Conservation (phyloP, 2,329 filamentous ascomycete genomes). For the Dichotomopilus funicola region DNA sequence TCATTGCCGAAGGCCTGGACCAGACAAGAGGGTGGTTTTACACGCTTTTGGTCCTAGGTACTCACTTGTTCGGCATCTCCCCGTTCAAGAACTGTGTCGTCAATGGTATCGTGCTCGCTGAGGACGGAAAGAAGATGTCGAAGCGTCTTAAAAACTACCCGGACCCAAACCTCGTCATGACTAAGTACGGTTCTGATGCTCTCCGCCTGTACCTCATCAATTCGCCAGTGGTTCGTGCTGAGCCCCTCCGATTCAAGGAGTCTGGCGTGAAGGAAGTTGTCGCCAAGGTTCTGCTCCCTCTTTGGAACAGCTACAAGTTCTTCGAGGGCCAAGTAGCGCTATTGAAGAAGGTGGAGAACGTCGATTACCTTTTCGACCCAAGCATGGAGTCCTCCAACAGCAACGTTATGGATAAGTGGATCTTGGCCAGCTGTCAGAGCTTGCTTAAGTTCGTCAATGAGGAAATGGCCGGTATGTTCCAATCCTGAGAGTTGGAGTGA, state of each 20-base stretch:
- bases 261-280: conserved; percentile 90
- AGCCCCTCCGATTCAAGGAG: conserved; percentile 88
- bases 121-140: conserved; percentile 98
- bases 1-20: conserved; percentile 82
- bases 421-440: conserved; percentile 85
- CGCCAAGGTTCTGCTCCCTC: conserved; percentile 77
- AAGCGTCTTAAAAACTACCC: conserved; percentile 96
- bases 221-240: conserved; percentile 86
- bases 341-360: conserved; percentile 74
- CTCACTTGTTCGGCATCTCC: conserved; percentile 74
- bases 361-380: conserved; percentile 74
- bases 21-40: conserved; percentile 98
- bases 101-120: conserved; percentile 87
- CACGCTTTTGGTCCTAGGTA: conserved; percentile 80
- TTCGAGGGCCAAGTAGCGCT: conserved; percentile 83
- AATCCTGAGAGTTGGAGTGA: neutral
- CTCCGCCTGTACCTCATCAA: conserved; percentile 95
- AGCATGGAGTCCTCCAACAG: conserved; percentile 66
- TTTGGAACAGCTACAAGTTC: conserved; percentile 98
- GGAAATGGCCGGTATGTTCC: conserved; percentile 70
- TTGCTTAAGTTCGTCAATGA: conserved; percentile 85
- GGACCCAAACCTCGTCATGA: conserved; percentile 74
- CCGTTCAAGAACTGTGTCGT: conserved; percentile 97
- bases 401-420: conserved; percentile 96
- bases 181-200: conserved; percentile 85